phyloP scores from a whole-genome alignment of 139 green algal species.

The Pseudopediastrum boryanum region DNA sequence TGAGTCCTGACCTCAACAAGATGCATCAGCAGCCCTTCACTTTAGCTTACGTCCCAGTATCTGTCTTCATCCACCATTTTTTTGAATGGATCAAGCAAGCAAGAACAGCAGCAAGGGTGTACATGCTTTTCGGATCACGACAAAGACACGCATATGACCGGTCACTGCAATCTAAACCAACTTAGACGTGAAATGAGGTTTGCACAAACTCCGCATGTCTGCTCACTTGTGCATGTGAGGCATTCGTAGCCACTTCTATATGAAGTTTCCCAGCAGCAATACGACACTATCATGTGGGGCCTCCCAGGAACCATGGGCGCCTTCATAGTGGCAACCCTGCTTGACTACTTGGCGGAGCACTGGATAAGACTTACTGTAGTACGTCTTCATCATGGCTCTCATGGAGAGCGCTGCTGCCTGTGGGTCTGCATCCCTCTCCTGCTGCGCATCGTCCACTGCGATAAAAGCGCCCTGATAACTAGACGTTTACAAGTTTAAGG shows the following conservation, averaged over 20 bases:
- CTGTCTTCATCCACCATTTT: neutral
- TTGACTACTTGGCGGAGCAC: too few relatives aligned
- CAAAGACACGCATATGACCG: too few relatives aligned
- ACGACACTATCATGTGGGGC: neutral
- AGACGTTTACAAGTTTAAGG: neutral
- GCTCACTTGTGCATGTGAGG: neutral
- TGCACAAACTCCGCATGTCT: neutral
- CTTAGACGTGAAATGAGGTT: neutral
- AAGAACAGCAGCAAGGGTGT: too few relatives aligned
- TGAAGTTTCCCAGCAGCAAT: neutral
- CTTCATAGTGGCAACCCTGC: too few relatives aligned
- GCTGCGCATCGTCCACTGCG: neutral
- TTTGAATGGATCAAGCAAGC: neutral
- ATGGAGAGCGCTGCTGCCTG: constrained; percentile 4
- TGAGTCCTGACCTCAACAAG: neutral
- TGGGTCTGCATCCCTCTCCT: constrained; percentile 1
- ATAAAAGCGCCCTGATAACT: neutral
- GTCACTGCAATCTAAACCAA: too few relatives aligned
- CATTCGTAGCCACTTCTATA: neutral
- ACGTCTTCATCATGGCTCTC: constrained; percentile 46
- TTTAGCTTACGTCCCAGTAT: neutral
- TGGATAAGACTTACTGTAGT: constrained; percentile 68
- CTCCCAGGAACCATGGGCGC: neutral
- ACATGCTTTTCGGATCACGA: too few relatives aligned
- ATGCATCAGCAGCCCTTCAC: neutral